phyloP scores from a whole-genome alignment of 176 grass and related monocot genomes.

The Oryza coarctata region DNA sequence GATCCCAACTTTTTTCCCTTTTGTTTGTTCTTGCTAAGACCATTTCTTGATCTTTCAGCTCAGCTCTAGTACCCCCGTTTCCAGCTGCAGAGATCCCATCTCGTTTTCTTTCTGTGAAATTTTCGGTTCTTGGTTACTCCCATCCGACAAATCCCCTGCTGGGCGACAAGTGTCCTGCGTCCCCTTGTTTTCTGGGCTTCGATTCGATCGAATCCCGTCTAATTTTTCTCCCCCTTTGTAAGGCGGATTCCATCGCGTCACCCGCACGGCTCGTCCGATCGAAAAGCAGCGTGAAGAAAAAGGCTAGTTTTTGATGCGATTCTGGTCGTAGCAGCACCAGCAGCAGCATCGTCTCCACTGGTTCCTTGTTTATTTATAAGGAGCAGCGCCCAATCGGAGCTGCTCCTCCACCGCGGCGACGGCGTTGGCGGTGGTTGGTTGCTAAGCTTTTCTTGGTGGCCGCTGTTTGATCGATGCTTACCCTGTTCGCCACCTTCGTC shows the following conservation, averaged over 20 bases:
- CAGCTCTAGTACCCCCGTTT: constrained; percentile 25
- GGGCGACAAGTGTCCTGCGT: constrained; percentile 47
- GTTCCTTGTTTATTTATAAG: constrained; percentile 37
- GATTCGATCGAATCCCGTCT: constrained; percentile 64
- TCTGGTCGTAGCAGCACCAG: constrained; percentile 32
- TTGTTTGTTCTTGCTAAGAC: constrained; percentile 33
- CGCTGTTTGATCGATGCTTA: constrained; percentile 60
- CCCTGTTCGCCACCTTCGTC: constrained; percentile 63
- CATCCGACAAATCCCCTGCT: constrained; percentile 24
- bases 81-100: constrained; percentile 36
- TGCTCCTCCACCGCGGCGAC: not conserved
- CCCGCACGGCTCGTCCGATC: constrained; percentile 40
- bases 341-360: constrained; percentile 34
- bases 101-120: not conserved
- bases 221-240: constrained; percentile 26
- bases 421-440: not conserved
- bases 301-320: constrained; percentile 38
- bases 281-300: constrained; percentile 7
- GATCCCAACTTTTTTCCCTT: constrained; percentile 43
- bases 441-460: not conserved
- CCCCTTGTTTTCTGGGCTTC: constrained; percentile 45
- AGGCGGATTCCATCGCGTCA: constrained; percentile 80
- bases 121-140: not conserved
- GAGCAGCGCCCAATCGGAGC: constrained; percentile 40
- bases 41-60: constrained; percentile 53